Evolutionary conservation across 2,329 filamentous ascomycete species (phyloP).

Genomic region (Cordyceps farinosa): DNA sequence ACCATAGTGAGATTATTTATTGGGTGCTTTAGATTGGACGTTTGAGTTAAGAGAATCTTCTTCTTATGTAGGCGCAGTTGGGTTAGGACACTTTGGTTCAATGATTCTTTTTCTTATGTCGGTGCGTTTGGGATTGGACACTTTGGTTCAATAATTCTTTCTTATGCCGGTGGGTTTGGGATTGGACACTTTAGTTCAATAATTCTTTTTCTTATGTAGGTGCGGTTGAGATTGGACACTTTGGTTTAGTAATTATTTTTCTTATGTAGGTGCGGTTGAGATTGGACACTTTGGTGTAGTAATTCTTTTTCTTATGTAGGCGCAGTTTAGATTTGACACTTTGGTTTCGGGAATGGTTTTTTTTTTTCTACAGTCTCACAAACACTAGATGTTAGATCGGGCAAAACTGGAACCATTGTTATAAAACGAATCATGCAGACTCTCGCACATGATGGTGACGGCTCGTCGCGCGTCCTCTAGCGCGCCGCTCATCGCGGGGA

Average conservation of each 20-base stretch:
- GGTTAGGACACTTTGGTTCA: too few species aligned
- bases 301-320: too few species aligned
- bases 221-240: too few species aligned
- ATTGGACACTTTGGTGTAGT: neutral
- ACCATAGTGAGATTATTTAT: neutral
- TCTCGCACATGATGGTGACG: constrained; percentile 42
- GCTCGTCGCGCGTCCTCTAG: constrained; percentile 49
- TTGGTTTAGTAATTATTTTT: too few species aligned
- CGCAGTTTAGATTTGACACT: too few species aligned
- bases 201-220: too few species aligned
- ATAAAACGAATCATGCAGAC: constrained; percentile 12
- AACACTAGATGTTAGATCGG: neutral
- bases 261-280: neutral
- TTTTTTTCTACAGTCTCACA: neutral
- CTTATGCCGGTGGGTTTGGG: too few species aligned
- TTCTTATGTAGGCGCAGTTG: too few species aligned
- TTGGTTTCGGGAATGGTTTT: too few species aligned
- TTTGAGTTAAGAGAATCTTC: too few species aligned
- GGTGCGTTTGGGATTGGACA: too few species aligned
- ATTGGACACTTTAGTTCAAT: neutral
- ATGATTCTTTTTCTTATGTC: neutral
- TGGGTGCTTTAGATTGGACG: neutral
- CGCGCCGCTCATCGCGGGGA: constrained; percentile 55
- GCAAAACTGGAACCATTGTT: neutral
- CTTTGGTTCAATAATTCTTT: too few species aligned